These are phyloP conservation scores for Podospora pseudoanserina DNA, from an alignment of 495 filamentous ascomycete genomes.

Conservation along the genomic window DNA sequence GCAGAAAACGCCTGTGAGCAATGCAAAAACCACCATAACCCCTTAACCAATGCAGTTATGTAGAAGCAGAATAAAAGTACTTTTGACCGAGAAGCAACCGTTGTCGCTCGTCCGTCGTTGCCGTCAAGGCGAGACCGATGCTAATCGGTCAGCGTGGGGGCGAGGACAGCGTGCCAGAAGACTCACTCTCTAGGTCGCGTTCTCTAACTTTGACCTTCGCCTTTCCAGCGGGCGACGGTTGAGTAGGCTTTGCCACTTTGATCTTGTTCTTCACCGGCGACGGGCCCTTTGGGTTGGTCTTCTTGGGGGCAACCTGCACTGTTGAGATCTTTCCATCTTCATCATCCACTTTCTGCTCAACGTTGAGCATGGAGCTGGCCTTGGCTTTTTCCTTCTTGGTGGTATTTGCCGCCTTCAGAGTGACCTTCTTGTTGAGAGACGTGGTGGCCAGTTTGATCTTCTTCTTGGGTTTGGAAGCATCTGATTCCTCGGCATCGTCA, in stretches of 20 bases:
- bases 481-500: conserved; percentile 49
- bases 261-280: conserved; percentile 46
- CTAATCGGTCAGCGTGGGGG: conserved; percentile 32
- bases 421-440: conserved; percentile 43
- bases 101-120: not conserved
- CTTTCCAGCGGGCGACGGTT: conserved; percentile 34
- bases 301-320: conserved; percentile 45
- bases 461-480: conserved; percentile 50
- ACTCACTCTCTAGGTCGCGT: conserved; percentile 47
- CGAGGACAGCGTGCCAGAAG: conserved; percentile 49
- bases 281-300: conserved; percentile 36
- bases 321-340: conserved; percentile 37
- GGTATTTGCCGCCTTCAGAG: conserved; percentile 40
- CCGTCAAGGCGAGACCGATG: not conserved
- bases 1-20: conserved; percentile 20
- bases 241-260: conserved; percentile 41
- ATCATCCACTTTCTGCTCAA: conserved; percentile 42
- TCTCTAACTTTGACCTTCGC: conserved; percentile 40
- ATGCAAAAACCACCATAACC: conserved; percentile 27
- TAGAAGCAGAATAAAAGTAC: conserved; percentile 11
- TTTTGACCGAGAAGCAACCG: not conserved
- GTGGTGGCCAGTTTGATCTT: conserved; percentile 41
- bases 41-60: conserved; percentile 25
- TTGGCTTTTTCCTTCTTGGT: conserved; percentile 49
- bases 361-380: conserved; percentile 35